Evolutionary conservation across 306 rosid species (phyloP), one percentile per base, ranked within the genome.

Genomic region (Castanea sativa): DNA sequence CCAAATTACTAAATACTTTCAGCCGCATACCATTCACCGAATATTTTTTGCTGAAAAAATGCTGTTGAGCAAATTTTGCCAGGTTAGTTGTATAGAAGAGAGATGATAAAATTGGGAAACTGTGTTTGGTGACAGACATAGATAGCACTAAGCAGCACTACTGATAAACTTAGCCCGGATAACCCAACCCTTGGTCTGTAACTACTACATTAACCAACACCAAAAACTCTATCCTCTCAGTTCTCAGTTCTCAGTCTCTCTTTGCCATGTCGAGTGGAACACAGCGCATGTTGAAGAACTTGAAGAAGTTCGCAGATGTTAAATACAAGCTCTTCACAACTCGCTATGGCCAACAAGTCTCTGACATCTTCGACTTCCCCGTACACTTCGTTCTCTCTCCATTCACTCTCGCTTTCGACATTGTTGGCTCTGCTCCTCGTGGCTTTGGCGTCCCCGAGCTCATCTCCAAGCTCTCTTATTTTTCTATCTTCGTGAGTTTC

Each of bases 381-480:
- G 55, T 93, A 32, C 89, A 91, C 87, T 75, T 95, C 5, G 89
- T 95, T 27, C 78, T 93, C 70, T 83, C 97, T 75, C 99, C 99
- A 1, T 87, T 95, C 73, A 91, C 94, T 41, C 78, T 95, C 15
- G 92, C 96, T 69, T 78, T 89, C 72, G 92, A 91, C 92, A 86
- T 95, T 77, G 96, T 84, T 4, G 99, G 99, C 83, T 93, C 97
- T 52, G 96, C 99, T 57, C 90, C 88, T 32, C 99, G 99, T 23
- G 99, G 99, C 72, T 95, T 93, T 63, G 99, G 99, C 30, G 92
- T 95, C n/a, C 98, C 99, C 9, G 93, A 95, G 80, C 86, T 95
- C 74, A 81, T 93, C 63, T 91, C 99, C 73, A 92, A 95, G 93
- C 92, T 95, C 84, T 92, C 99, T 0, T 90, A 68, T 75, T 86